phyloP scores from a whole-genome alignment of 1,284 basidiomycete species.

The Malassezia arunalokei region DNA sequence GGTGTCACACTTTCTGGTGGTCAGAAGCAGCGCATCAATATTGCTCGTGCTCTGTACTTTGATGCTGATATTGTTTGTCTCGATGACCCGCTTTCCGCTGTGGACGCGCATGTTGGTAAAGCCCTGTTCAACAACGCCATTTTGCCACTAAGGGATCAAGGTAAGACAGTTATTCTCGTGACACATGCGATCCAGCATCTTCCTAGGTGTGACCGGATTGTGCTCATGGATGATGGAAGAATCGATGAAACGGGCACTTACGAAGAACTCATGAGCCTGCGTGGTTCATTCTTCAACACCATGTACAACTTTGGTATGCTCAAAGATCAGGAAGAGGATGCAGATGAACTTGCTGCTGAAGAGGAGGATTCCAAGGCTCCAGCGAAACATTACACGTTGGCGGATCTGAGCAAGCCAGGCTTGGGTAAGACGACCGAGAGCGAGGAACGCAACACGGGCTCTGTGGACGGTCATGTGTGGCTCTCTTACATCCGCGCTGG shows the following conservation, averaged over 20 bases:
- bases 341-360: constrained; percentile 14
- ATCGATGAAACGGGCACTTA: constrained; percentile 59
- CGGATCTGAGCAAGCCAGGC: constrained; percentile 5
- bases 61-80: constrained; percentile 58
- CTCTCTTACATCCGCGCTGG: constrained; percentile 58
- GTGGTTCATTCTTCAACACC: constrained; percentile 51
- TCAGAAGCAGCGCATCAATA: constrained; percentile 59
- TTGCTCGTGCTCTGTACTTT: constrained; percentile 62
- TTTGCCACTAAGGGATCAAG: constrained; percentile 23
- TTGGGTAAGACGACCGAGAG: constrained; percentile 23
- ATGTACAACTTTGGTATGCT: constrained; percentile 15
- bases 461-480: constrained; percentile 53
- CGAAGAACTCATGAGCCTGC: constrained; percentile 52
- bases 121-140: constrained; percentile 43
- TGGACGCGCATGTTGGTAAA: constrained; percentile 46
- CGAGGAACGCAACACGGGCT: constrained; percentile 43
- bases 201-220: constrained; percentile 55
- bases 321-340: constrained; percentile 5
- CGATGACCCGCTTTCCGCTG: constrained; percentile 63
- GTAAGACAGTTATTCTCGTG: constrained; percentile 41
- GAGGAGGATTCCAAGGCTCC: neutral
- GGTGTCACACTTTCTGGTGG: constrained; percentile 51
- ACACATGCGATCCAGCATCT: constrained; percentile 51
- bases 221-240: constrained; percentile 60
- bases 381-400: neutral